Evolutionary conservation across 2,329 filamentous ascomycete species (phyloP), one percentile per base, ranked within the genome.

Genomic region (Aspergillus jensenii): DNA sequence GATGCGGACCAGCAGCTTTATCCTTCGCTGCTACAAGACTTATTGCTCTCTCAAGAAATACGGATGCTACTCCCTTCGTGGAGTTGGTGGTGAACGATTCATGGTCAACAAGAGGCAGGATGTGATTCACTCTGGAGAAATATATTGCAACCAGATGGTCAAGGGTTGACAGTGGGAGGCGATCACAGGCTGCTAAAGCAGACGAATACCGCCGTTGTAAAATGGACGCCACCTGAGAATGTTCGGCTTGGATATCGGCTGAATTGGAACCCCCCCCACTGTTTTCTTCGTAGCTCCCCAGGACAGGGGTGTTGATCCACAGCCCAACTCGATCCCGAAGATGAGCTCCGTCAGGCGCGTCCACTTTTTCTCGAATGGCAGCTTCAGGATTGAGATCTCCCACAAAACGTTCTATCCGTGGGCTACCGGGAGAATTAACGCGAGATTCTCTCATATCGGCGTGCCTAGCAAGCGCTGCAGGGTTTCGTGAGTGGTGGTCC

Each of bases 341-440:
- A 45, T 67, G 66, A 46, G 53, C 68, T 8, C 62, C 62, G 21
- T 56, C 57, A 7, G 66, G 44, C 21, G 62, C 68, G 45, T 70
- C 60, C 12, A 74, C 46, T 47, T 62, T 66, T 52, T 74, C 73
- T 17, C 69, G 66, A 55, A 77, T 72, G 6, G 75, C 65, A 33
- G 75, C 71, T 64, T 77, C 75, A 6, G 75, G 75, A 52, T 76
- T 77, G 2, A 76, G 65, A 52, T 77, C 73, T 31, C 75, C 74
- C 21, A 77, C 74, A 49, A 77, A 77, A 17, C 73, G 69, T 51
- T 71, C 69, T 37, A 66, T 64, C 25, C 45, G 58, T 7, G 62
- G 56, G 27, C 53, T 55, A 3, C 62, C 54, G 11, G 56, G 52
- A 11, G 60, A 55, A 5, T 52, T 46, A 35, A 59, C 14, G 15